Base-by-base conservation (phyloP, 768 basidiomycete species). In the Amyloporia xantha region DNA sequence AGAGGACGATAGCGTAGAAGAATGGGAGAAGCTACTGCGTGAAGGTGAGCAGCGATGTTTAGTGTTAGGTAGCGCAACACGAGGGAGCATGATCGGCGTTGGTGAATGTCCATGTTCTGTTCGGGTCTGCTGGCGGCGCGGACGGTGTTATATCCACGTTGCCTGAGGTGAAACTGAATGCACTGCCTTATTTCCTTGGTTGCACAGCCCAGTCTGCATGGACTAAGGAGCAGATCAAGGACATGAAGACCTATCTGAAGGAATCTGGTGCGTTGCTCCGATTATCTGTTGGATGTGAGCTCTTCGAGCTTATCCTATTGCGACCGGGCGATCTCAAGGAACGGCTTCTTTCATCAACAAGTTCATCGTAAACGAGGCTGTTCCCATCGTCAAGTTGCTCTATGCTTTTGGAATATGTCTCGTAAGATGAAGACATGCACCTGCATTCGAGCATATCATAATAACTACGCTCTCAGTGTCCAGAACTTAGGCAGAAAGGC, bases 351-450 rank as follows among this genome's bases (percentile, higher is more conserved):
- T 86, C 63, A 66, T 91, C 40, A 73, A 75, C 19, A 80, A 85
- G 68, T 93, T 89, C 63, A 80, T 89, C 19, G 59, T 77, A 4
- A 62, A 60, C 25, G 76, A 76, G 52, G 67, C 69, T 11, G 72
- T 81, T 21, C 74, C 83, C 2, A 73, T 91, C 19, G 71, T 78
- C 23, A 81, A 77, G 56, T 70, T 95, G 1, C 67, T 95, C 41
- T 76, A 77, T 54, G 88, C 86, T 0, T 89, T 94, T 58, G 85
- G 82, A 5, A 73, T 92, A 27, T 65, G 74, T 43, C 64, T 93
- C 60, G 91, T 91, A 59, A 46, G 66, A 59, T 24, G 6, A 6
- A 39, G 7, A 17, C 38, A 39, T 39, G 15, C 19, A 39, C 6
- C 15, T 39, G 30, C 30, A n/a, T 23, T 10, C n/a, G n/a, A 10